A percentile compares a stretch with the other conserved stretches of the same genome.
These are phyloP conservation scores for Neurospora sp. DNA, from an alignment of 495 filamentous ascomycete genomes.

Conservation along the genomic window DNA sequence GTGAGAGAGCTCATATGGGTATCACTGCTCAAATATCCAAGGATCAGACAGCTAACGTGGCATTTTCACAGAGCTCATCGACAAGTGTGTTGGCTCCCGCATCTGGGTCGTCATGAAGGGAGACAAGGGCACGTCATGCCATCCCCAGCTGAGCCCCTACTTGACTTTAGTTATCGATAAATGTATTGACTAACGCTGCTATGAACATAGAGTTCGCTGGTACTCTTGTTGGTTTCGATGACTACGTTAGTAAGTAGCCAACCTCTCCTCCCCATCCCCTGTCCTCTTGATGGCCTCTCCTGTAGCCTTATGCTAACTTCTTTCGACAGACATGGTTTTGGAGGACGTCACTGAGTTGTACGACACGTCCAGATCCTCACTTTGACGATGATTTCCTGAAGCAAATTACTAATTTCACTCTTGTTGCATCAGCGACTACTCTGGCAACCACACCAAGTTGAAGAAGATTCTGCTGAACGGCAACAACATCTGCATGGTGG, in stretches of 20 bases:
- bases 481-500: conserved; percentile 98
- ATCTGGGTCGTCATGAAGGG: conserved; percentile 99
- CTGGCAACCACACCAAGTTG: conserved; percentile 73
- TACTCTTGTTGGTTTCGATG: conserved; percentile 88
- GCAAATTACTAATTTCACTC: conserved; percentile 2
- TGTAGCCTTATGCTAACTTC: background rate
- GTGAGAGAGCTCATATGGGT: conserved; percentile 1
- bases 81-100: conserved; percentile 93
- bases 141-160: background rate
- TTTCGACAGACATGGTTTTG: conserved; percentile 78
- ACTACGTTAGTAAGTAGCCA: conserved; percentile 89
- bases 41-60: conserved; percentile 5
- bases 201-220: conserved; percentile 71
- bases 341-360: conserved; percentile 98
- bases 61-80: conserved; percentile 71
- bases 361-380: conserved; percentile 17
- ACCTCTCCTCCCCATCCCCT: background rate
- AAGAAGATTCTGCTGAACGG: conserved; percentile 94
- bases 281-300: background rate
- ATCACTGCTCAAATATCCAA: background rate
- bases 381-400: background rate
- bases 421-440: conserved; percentile 60
- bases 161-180: background rate
- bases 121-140: conserved; percentile 64
- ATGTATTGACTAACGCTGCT: conserved; percentile 6